These are phyloP conservation scores for Cyberlindnera maritima DNA, from an alignment of 805 yeast species.

Conservation along the genomic window DNA sequence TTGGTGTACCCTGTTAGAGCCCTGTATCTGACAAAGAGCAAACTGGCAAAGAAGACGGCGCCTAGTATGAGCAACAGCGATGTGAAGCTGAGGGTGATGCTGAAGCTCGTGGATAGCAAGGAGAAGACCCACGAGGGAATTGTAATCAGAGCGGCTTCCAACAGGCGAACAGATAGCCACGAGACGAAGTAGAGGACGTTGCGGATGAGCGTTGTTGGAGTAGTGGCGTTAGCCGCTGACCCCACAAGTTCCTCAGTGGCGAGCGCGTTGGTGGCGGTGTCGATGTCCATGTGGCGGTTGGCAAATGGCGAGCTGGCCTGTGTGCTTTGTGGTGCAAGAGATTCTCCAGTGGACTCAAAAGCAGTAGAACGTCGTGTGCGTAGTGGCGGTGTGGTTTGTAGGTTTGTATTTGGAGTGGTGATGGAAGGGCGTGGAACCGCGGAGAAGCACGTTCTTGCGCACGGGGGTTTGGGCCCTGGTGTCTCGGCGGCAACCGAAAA, in stretches of 20 bases:
- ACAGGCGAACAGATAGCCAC: constrained; percentile 8
- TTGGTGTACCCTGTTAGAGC: constrained; percentile 18
- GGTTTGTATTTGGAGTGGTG: neutral
- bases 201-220: constrained; percentile 1
- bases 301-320: too few species aligned
- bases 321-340: too few species aligned
- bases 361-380: neutral
- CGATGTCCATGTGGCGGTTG: neutral
- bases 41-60: constrained; percentile 7
- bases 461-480: neutral
- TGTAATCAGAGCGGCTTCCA: constrained; percentile 17
- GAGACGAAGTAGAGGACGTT: constrained; percentile 1
- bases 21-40: constrained; percentile 17
- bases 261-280: neutral
- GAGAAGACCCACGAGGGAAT: constrained; percentile 30
- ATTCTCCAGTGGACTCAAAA: too few species aligned
- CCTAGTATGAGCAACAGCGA: constrained; percentile 13
- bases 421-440: constrained; percentile 1
- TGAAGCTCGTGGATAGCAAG: constrained; percentile 41
- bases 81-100: constrained; percentile 18
- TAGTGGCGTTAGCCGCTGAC: neutral
- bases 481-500: too few species aligned
- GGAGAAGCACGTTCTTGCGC: neutral
- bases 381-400: neutral
- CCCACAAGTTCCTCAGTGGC: neutral